Evolutionary conservation across 352 stramenopile genomes (phyloP).

Genomic region (Globisporangium cystogenes): DNA sequence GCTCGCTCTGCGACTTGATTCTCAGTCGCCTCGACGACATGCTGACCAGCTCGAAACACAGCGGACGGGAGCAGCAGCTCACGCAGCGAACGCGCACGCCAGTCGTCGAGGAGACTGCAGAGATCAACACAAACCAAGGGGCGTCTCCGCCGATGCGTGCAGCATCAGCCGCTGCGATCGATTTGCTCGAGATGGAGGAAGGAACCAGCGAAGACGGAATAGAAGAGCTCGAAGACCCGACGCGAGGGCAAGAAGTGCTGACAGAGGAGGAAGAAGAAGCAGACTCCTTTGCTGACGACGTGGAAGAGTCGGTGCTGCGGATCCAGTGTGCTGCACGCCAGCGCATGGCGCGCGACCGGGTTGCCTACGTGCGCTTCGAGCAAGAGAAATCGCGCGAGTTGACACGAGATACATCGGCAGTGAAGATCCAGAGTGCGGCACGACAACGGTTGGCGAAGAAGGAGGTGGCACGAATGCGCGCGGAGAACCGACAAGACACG

Average conservation of each 20-base stretch:
- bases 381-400: conserved; percentile 7
- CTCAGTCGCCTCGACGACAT: conserved; percentile 50
- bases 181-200: conserved; percentile 6
- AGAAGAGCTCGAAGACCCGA: background rate
- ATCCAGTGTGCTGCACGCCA: conserved; percentile 53
- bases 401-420: conserved; percentile 11
- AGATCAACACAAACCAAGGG: background rate
- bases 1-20: conserved; percentile 55
- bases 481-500: conserved; percentile 22
- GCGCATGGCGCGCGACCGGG: conserved; percentile 22
- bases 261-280: background rate
- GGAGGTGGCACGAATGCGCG: conserved; percentile 24
- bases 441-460: conserved; percentile 40
- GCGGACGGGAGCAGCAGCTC: background rate
- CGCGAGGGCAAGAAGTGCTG: background rate
- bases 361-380: conserved; percentile 21
- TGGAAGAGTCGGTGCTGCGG: conserved; percentile 19
- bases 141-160: background rate
- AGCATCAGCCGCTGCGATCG: conserved; percentile 1
- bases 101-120: background rate
- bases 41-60: conserved; percentile 21
- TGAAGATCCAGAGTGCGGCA: conserved; percentile 29
- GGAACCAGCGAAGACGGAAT: background rate
- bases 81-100: background rate
- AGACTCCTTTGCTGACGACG: background rate